These are phyloP conservation scores for Helianthus annuus DNA, from an alignment of 129 eudicot species.

Conservation along the genomic window HanXRQr2.0-SUNRISE NC_035438.2:11472821-11473320, in stretches of 20 bases:
- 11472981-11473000: constrained; percentile 98
- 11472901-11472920: constrained; percentile 92
- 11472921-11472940: constrained; percentile 95
- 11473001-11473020: constrained; percentile 99
- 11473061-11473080: background rate
- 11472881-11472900: constrained; percentile 91
- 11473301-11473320: too few relatives aligned
- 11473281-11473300: too few relatives aligned
- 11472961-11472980: constrained; percentile 97
- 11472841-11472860: constrained; percentile 90
- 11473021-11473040: background rate
- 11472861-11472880: constrained; percentile 87
- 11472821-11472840: constrained; percentile 61
- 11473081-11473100: constrained; percentile 1
- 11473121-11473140: constrained; percentile 78
- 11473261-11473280: too few relatives aligned
- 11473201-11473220: background rate
- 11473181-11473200: background rate
- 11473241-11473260: too few relatives aligned
- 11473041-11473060: constrained; percentile 2
- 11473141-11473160: constrained; percentile 85
- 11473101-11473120: constrained; percentile 84
- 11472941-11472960: constrained; percentile 82
- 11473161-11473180: constrained; percentile 82
- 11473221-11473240: too few relatives aligned